Conservation (phyloP, 2,329 filamentous ascomycete species). For the Verticillium zaregamsianum region DNA sequence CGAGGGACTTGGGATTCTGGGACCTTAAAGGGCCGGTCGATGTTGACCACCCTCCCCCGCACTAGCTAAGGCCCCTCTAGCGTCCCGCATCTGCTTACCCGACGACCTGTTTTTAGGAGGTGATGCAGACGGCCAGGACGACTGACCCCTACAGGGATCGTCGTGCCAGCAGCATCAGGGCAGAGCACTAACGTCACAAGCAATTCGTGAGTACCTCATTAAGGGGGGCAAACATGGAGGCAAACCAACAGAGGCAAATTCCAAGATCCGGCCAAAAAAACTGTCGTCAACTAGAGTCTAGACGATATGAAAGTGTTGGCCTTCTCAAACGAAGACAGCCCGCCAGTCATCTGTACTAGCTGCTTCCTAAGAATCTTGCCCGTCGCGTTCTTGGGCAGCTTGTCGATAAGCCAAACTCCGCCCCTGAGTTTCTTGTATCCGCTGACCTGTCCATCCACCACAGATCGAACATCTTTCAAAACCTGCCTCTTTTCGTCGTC, state of each 20-base stretch:
- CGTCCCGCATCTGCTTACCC: background rate
- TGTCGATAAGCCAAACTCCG: constrained; percentile 27
- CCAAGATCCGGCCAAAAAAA: too few species aligned
- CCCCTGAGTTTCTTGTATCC: constrained; percentile 37
- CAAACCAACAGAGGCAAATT: too few species aligned
- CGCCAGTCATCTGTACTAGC: constrained; percentile 19
- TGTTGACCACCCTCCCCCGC: background rate
- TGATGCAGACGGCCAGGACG: too few species aligned
- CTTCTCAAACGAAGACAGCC: constrained; percentile 22
- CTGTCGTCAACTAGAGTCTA: constrained; percentile 6
- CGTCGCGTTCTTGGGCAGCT: constrained; percentile 30
- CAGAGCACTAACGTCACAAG: too few species aligned
- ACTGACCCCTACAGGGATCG: too few species aligned
- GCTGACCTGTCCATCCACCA: constrained; percentile 29
- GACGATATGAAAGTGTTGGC: background rate
- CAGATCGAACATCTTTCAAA: constrained; percentile 24
- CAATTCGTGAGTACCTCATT: too few species aligned
- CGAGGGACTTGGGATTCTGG: background rate
- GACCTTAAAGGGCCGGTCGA: background rate
- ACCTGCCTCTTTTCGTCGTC: constrained; percentile 5
- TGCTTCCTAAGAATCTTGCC: constrained; percentile 28
- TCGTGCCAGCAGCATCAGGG: too few species aligned
- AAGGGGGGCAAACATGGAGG: too few species aligned
- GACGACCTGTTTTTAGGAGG: too few species aligned
- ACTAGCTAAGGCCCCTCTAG: background rate